phyloP scores from a whole-genome alignment of 2,329 filamentous ascomycete species.

The Helotiales sp. region DNA sequence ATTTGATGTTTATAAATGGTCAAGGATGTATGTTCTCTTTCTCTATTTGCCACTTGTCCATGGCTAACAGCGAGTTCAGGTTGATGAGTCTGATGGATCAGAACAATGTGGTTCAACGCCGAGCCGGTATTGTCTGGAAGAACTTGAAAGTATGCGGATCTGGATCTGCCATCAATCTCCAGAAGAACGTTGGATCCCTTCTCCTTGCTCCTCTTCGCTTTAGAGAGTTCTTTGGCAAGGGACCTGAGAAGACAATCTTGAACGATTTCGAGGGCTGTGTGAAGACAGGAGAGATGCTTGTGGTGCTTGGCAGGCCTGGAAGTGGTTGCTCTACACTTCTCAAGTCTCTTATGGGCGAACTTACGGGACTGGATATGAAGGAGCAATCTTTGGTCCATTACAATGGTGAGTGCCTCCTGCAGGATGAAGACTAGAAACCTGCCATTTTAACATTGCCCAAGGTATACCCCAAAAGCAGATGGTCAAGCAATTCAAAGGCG shows the following conservation, averaged over 20 bases:
- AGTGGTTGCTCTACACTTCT: conserved; percentile 69
- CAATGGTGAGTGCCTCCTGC: conserved; percentile 54
- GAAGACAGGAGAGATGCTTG: conserved; percentile 67
- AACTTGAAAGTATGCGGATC: conserved; percentile 70
- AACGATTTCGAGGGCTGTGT: conserved; percentile 68
- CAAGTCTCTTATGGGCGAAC: conserved; percentile 63
- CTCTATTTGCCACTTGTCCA: neutral
- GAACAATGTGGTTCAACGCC: conserved; percentile 58
- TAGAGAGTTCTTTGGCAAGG: conserved; percentile 58
- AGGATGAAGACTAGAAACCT: conserved; percentile 24
- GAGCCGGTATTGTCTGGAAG: conserved; percentile 66
- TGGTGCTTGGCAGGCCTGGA: conserved; percentile 70
- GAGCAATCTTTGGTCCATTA: conserved; percentile 61
- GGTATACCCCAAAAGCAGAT: conserved; percentile 54
- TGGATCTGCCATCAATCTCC: conserved; percentile 69
- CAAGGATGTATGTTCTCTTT: conserved; percentile 29
- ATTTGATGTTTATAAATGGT: conserved; percentile 38
- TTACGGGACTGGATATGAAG: conserved; percentile 61
- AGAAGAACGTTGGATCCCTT: conserved; percentile 67
- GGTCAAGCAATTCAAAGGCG: conserved; percentile 65
- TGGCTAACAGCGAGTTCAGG: conserved; percentile 19
- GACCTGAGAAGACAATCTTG: conserved; percentile 63
- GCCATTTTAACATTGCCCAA: conserved; percentile 56
- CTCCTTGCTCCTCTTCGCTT: conserved; percentile 62
- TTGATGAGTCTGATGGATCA: conserved; percentile 53